Percentiles rank a stretch among this genome's conserved stretches.
phyloP scores from a whole-genome alignment of 768 basidiomycete genomes.

The Mycena rosella region DNA sequence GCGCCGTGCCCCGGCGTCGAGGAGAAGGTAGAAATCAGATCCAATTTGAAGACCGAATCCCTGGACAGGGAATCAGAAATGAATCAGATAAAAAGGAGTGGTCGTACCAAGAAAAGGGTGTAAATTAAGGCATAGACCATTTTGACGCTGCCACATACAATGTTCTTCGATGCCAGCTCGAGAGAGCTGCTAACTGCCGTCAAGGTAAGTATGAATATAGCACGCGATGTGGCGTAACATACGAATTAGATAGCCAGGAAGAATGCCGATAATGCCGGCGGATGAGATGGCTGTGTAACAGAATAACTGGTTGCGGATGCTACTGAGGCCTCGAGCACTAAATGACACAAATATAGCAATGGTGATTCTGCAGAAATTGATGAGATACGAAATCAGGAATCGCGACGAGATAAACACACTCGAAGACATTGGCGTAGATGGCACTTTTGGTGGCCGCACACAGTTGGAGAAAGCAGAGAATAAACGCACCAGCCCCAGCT shows the following conservation, averaged over 20 bases:
- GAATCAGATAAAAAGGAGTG: background rate
- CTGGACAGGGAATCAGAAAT: constrained; percentile 42
- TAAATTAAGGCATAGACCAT: constrained; percentile 93
- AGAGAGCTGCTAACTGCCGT: constrained; percentile 79
- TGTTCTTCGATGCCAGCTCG: constrained; percentile 88
- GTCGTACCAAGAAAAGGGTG: constrained; percentile 75
- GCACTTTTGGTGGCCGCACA: constrained; percentile 80
- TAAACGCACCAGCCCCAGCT: constrained; percentile 76
- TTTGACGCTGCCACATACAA: constrained; percentile 86
- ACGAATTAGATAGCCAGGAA: constrained; percentile 91
- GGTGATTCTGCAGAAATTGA: constrained; percentile 69
- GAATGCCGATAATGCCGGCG: constrained; percentile 86
- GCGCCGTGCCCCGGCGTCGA: constrained; percentile 69
- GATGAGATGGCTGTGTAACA: constrained; percentile 95
- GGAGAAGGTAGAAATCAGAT: constrained; percentile 81
- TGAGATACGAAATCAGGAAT: constrained; percentile 26
- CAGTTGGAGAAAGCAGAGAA: constrained; percentile 79
- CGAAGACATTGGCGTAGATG: constrained; percentile 92
- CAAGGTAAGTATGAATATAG: constrained; percentile 14
- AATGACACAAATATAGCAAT: constrained; percentile 88
- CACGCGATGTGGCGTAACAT: constrained; percentile 42
- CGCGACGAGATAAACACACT: constrained; percentile 64
- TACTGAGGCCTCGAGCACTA: constrained; percentile 83
- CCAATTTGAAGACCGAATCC: constrained; percentile 90
- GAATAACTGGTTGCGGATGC: constrained; percentile 81